These are phyloP conservation scores for Brassica rapa DNA, from an alignment of 345 rosid species.

Conservation along the genomic window DNA sequence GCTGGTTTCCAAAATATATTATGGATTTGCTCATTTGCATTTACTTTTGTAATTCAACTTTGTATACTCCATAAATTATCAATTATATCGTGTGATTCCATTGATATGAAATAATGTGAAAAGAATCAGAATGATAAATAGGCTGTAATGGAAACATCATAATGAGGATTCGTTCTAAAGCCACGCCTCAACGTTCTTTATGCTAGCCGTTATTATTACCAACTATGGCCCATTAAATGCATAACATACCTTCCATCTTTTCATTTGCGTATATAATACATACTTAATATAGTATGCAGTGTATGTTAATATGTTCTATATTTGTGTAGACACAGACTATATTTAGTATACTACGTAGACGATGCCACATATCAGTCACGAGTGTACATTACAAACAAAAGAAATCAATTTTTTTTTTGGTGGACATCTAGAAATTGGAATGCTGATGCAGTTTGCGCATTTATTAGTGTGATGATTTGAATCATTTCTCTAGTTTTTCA, in stretches of 20 bases:
- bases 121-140: neutral
- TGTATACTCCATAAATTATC: no score
- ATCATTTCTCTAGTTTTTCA: neutral
- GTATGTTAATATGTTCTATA: neutral
- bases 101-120: neutral
- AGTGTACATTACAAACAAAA: neutral
- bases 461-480: neutral
- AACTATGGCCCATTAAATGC: conserved; percentile 22
- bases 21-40: no score
- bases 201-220: conserved; percentile 23
- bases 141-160: conserved; percentile 35
- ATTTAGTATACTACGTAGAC: neutral
- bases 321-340: neutral
- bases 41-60: no score
- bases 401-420: neutral
- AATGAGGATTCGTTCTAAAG: conserved; percentile 22
- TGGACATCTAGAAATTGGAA: no score
- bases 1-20: no score
- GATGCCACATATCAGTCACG: neutral
- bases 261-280: neutral
- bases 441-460: neutral
- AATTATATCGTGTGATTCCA: neutral
- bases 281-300: conserved; percentile 16
- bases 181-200: conserved; percentile 28
- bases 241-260: conserved; percentile 4